Evolutionary conservation across 495 filamentous ascomycete genomes (phyloP), one percentile per base, ranked within the genome.

Genomic region (Aspergillus leporis): DNA sequence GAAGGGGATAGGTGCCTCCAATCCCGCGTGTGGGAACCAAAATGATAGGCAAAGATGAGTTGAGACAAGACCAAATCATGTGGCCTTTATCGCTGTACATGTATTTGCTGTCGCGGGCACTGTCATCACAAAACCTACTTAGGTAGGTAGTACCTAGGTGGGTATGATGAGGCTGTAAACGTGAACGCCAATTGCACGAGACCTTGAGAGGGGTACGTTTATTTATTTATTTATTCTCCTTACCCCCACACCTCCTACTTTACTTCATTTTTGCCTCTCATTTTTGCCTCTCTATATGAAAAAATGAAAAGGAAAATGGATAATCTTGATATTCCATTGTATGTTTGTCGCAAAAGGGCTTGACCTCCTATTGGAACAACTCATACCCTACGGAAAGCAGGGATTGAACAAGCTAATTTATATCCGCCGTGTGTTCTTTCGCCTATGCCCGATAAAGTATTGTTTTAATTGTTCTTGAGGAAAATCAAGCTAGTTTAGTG

Each of bases 401-500:
- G 34, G 34, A 12, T 36, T 36, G 34, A 36, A 5, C 10, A 36
- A 36, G 13, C 34, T 36, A 36, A 36, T 36, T 36, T 36, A 36
- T 36, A 36, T 36, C 34, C 34, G 13, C 34, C 34, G 34, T 14
- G 34, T 36, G 34, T 12, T 36, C 34, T 8, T 36, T 36, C 10
- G 13, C 34, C 34, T 36, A 36, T 36, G 34, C 34, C 34, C 34
- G 34, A 36, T 36, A 36, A 36, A 36, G 34, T 36, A 36, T 36
- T 36, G 34, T 36, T 36, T 36, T 14, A 36, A 36, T 36, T 36
- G 25, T 36, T 36, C 13, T 12, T 43, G 22, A 50, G 34, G 31
- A 51, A 48, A 45, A 43, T 21, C 59, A 56, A 59, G 59, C 61
- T 62, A 63, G 56, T 58, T 57, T 63, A 61, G 64, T 64, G 61